Conservation (phyloP, 148 eudicot genomes). For the Linanthus parryae region DNA sequence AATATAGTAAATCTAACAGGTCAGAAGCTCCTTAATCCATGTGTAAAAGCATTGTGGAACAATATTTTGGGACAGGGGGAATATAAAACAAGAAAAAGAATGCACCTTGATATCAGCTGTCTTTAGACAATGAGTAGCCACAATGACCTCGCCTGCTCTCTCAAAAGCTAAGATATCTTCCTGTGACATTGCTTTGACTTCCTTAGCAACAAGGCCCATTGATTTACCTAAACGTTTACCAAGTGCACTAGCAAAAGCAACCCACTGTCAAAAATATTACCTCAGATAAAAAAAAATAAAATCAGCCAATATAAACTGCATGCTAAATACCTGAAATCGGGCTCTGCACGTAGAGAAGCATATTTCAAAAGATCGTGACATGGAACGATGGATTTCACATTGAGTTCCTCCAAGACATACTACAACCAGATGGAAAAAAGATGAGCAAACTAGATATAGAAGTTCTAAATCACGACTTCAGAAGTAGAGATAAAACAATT, state of each 20-base stretch:
- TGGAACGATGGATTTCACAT: slow-evolving; percentile 67
- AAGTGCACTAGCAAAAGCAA: slow-evolving; percentile 43
- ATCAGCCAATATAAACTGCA: background rate
- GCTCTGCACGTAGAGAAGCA: slow-evolving; percentile 91
- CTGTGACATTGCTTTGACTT: slow-evolving; percentile 84
- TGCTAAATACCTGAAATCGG: slow-evolving; percentile 72
- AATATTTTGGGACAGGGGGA: too few species aligned
- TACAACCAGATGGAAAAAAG: slow-evolving; percentile 16
- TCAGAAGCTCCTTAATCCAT: too few species aligned
- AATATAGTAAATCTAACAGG: too few species aligned
- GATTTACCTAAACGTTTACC: slow-evolving; percentile 92
- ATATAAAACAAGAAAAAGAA: slow-evolving; percentile 11
- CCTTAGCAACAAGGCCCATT: slow-evolving; percentile 86
- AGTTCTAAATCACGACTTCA: too few species aligned
- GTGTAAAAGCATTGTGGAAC: too few species aligned
- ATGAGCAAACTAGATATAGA: too few species aligned
- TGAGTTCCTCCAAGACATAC: slow-evolving; percentile 89
- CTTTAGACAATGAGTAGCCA: slow-evolving; percentile 64
- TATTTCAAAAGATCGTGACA: slow-evolving; percentile 76
- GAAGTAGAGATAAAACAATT: background rate
- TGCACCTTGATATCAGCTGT: slow-evolving; percentile 71
- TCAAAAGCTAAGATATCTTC: slow-evolving; percentile 79
- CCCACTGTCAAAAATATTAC: slow-evolving; percentile 6
- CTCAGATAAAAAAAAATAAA: background rate
- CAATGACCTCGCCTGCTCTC: slow-evolving; percentile 63